Base-by-base conservation (phyloP, 1,139 yeast genomes). In the Lodderomyces parapsilosis region DNA sequence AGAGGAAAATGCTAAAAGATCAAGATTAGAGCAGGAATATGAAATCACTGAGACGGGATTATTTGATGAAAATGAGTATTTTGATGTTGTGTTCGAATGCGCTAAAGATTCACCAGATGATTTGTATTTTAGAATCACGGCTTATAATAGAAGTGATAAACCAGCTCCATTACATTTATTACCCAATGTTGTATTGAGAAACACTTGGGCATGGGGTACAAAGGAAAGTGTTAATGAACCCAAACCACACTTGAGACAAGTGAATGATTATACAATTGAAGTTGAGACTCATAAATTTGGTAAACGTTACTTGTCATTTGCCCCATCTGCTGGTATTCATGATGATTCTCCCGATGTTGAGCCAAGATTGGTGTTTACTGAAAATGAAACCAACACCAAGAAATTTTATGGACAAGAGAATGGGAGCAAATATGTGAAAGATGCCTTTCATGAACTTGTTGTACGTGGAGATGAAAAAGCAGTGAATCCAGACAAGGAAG, bases 191-290 rank as follows among this genome's bases (percentile, higher is more conserved):
- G 82, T 86, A 53, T 88, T 85, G 64, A 79, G 98, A 68, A 91
- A 91, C 63, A 88, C 96, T 23, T 91, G 98, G 98, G 72, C 86
- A 14, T 91, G 97, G 96, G 90, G 91, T 33, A 63, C 74, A 23
- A 80, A 77, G 45, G 78, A 77, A 48, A 74, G 74, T 41, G 66
- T 71, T 37, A 55, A 61, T 36, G 30, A 42, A 14, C 65, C 63
- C 9, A 79, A 77, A 54, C 95, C 95, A 10, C 57, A 63, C 14
- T 63, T 86, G 42, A 64, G 67, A 5, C 63, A 69, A 51, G 54
- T 68, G 6, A 77, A 75, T 31, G 68, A 68, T 43, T 63, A 61
- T 47, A 65, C 83, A 22, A 70, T 87, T 43, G 74, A 80, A 57
- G 71, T 89, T 36, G 73, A 78, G 39, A 95, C 87, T 60, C 77